Conservation (phyloP, 768 basidiomycete species). For the Trametes elegans region DNA sequence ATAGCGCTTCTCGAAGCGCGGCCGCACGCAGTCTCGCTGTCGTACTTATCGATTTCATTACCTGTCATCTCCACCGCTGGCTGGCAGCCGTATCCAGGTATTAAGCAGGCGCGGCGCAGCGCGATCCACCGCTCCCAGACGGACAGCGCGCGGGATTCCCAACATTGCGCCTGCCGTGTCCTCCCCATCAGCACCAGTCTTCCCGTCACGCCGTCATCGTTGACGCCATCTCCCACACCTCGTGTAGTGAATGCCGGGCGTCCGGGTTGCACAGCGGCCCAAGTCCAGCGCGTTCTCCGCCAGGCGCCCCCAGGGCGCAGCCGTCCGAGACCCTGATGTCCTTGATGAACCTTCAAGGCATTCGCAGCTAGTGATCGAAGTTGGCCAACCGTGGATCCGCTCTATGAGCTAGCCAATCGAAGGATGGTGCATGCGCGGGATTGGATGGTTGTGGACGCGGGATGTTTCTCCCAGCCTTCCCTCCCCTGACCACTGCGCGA, state of each 20-base stretch:
- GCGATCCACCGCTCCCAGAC: slow-evolving; percentile 4
- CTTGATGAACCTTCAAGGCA: slow-evolving; percentile 5
- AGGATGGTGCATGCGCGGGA: slow-evolving; percentile 7
- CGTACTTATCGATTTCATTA: not conserved
- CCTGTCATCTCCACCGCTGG: not conserved
- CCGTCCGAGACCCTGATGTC: slow-evolving; percentile 13
- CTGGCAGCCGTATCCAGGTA: not conserved
- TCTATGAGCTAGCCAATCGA: slow-evolving; percentile 11
- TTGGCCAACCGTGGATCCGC: slow-evolving; percentile 17
- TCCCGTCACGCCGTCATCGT: slow-evolving; percentile 11
- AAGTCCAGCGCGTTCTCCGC: not conserved
- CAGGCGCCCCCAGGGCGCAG: slow-evolving; percentile 3
- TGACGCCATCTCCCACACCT: slow-evolving; percentile 14
- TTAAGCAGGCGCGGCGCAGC: not conserved
- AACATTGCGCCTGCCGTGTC: not conserved
- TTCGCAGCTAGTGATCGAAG: slow-evolving; percentile 13
- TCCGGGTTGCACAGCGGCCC: not conserved
- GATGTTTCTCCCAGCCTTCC: not conserved
- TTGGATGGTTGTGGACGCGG: slow-evolving; percentile 5
- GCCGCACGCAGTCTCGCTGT: not conserved
- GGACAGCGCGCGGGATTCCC: not conserved
- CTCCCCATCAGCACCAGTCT: slow-evolving; percentile 1
- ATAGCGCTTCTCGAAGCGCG: slow-evolving; percentile 4
- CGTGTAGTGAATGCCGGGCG: slow-evolving; percentile 10
- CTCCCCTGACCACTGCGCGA: slow-evolving; percentile 8